phyloP scores from a whole-genome alignment of 768 basidiomycete species.

The Leccinum variicolor region DNA sequence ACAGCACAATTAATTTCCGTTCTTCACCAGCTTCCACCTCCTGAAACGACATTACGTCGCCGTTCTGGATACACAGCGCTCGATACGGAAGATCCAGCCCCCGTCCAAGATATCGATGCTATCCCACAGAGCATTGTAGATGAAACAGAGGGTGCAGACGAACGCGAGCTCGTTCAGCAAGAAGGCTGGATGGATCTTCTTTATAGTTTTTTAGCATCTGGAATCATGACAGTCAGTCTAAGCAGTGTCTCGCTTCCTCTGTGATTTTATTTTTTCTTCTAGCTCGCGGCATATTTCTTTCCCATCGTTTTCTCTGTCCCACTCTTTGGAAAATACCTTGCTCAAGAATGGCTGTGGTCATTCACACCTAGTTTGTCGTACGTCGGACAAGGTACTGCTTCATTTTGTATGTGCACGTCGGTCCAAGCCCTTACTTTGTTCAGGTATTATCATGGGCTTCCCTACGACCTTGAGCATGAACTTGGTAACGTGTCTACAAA shows the following conservation, averaged over 20 bases:
- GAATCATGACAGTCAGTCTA: constrained; percentile 64
- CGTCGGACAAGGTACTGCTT: constrained; percentile 71
- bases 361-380: constrained; percentile 92
- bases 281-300: constrained; percentile 88
- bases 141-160: constrained; percentile 26
- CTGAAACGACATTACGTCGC: constrained; percentile 52
- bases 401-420: neutral
- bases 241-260: neutral
- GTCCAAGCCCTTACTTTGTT: constrained; percentile 3
- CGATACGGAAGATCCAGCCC: constrained; percentile 33
- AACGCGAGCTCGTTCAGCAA: constrained; percentile 51
- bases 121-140: constrained; percentile 24
- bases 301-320: constrained; percentile 87
- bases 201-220: constrained; percentile 78
- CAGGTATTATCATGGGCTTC: constrained; percentile 97
- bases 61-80: constrained; percentile 53
- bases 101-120: constrained; percentile 1
- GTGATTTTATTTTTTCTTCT: constrained; percentile 1
- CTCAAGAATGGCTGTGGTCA: constrained; percentile 88
- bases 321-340: constrained; percentile 78
- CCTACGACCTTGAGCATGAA: constrained; percentile 94
- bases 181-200: constrained; percentile 76
- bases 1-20: constrained; percentile 95
- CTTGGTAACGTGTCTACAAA: constrained; percentile 45
- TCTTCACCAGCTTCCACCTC: constrained; percentile 72